These are phyloP conservation scores for Aureobasidium pullulans DNA, from an alignment of 2,329 filamentous ascomycete genomes.

Conservation along the genomic window DNA sequence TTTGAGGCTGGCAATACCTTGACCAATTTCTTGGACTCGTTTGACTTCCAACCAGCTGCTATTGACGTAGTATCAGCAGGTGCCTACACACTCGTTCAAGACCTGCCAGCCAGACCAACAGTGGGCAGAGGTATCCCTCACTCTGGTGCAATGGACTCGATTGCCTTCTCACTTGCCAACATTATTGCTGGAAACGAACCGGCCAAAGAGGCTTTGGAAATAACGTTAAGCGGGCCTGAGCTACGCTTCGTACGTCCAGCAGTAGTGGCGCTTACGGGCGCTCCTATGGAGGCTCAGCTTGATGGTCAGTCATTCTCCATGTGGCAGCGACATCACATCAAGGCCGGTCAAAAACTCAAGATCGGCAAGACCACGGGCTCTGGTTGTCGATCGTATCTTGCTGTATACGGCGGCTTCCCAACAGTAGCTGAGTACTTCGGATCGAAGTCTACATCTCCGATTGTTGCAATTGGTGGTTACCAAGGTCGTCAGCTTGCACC, in stretches of 20 bases:
- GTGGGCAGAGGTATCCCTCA: conserved; percentile 53
- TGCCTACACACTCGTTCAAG: conserved; percentile 52
- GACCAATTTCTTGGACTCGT: conserved; percentile 49
- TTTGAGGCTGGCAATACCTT: conserved; percentile 47
- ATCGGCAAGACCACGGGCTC: conserved; percentile 47
- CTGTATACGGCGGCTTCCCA: conserved; percentile 49
- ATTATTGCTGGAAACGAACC: conserved; percentile 50
- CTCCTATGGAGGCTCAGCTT: conserved; percentile 44
- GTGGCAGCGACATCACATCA: conserved; percentile 48
- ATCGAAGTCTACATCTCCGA: conserved; percentile 52
- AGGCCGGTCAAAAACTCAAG: conserved; percentile 45
- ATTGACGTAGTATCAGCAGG: conserved; percentile 52
- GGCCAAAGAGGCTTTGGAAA: conserved; percentile 48
- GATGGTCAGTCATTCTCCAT: conserved; percentile 45
- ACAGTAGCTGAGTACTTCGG: conserved; percentile 49
- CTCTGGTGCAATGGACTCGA: conserved; percentile 54
- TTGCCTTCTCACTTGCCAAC: conserved; percentile 54
- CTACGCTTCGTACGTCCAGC: conserved; percentile 49
- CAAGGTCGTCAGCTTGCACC: conserved; percentile 50
- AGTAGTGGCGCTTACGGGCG: conserved; percentile 51
- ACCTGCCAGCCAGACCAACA: conserved; percentile 49
- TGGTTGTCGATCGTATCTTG: conserved; percentile 53
- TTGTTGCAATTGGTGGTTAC: conserved; percentile 52
- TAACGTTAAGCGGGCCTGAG: conserved; percentile 54
- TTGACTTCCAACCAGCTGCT: conserved; percentile 42